Evolutionary conservation across 1,139 yeast genomes (phyloP).

Genomic region (Wickerhamomyces sp.): DNA sequence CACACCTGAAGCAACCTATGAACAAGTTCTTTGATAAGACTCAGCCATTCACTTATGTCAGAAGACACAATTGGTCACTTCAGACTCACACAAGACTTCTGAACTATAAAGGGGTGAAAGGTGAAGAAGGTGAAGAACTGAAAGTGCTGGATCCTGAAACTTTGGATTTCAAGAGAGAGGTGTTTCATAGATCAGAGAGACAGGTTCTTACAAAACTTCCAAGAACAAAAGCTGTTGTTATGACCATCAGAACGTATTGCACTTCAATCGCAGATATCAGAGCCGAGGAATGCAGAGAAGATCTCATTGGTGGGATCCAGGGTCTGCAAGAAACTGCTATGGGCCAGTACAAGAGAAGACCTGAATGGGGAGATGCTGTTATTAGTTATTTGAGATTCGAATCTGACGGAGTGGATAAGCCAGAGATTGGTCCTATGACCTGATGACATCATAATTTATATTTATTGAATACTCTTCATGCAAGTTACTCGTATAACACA

Average conservation of each 20-base stretch:
- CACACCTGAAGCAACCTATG: conserved; percentile 65
- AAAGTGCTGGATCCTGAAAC: conserved; percentile 21
- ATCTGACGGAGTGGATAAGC: conserved; percentile 22
- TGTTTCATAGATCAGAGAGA: conserved; percentile 54
- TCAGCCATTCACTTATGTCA: conserved; percentile 57
- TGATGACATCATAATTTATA: no score
- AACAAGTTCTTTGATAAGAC: conserved; percentile 66
- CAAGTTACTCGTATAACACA: no score
- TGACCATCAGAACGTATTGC: conserved; percentile 61
- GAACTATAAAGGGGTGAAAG: conserved; percentile 39
- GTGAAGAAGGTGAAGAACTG: conserved; percentile 34
- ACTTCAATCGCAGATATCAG: conserved; percentile 54
- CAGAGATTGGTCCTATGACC: no score
- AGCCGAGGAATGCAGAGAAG: conserved; percentile 44
- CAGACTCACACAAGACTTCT: conserved; percentile 62
- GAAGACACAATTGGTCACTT: conserved; percentile 72
- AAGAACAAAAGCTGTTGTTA: conserved; percentile 50
- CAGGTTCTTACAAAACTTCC: conserved; percentile 68
- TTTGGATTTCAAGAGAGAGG: conserved; percentile 47
- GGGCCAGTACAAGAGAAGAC: conserved; percentile 55
- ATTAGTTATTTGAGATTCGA: conserved; percentile 35
- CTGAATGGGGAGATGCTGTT: conserved; percentile 64
- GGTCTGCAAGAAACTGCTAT: conserved; percentile 47
- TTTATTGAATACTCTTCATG: no score
- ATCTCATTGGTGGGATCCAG: conserved; percentile 53